Evolutionary conservation across 345 rosid species (phyloP).

Genomic region (Salix dunnii): DNA sequence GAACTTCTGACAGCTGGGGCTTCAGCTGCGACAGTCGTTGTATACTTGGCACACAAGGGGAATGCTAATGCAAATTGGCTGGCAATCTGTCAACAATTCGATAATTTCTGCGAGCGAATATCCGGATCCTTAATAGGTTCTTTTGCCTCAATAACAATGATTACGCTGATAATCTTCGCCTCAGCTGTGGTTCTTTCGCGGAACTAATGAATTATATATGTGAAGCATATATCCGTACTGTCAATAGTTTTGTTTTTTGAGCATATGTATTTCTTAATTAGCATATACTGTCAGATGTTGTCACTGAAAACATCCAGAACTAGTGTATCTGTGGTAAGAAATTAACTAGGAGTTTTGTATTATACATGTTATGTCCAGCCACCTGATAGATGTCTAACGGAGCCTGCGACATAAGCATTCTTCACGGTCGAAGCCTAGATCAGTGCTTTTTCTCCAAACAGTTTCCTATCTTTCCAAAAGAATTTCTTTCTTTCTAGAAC

Average conservation of each 20-base stretch:
- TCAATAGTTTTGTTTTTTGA: background rate
- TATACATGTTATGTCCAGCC: background rate
- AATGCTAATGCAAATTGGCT: constrained; percentile 51
- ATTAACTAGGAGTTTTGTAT: no score
- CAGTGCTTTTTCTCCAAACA: no score
- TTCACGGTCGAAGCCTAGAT: no score
- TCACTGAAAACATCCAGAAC: background rate
- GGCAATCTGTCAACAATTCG: constrained; percentile 57
- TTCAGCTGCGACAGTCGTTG: constrained; percentile 48
- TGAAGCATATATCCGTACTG: background rate
- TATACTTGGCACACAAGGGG: constrained; percentile 52
- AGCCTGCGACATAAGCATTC: background rate
- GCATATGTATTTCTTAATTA: background rate
- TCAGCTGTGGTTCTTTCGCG: constrained; percentile 47
- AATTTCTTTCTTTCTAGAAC: no score
- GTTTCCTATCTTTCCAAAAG: no score
- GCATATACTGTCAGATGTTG: background rate
- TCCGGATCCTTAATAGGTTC: constrained; percentile 71
- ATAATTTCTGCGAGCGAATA: constrained; percentile 49
- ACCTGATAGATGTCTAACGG: background rate
- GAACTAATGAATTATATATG: background rate
- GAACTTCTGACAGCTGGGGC: constrained; percentile 45
- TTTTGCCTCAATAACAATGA: constrained; percentile 36
- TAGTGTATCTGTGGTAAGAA: no score
- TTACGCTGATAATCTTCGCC: constrained; percentile 42